phyloP scores from a whole-genome alignment of 495 filamentous ascomycete species.

The Zalerion maritima region DNA sequence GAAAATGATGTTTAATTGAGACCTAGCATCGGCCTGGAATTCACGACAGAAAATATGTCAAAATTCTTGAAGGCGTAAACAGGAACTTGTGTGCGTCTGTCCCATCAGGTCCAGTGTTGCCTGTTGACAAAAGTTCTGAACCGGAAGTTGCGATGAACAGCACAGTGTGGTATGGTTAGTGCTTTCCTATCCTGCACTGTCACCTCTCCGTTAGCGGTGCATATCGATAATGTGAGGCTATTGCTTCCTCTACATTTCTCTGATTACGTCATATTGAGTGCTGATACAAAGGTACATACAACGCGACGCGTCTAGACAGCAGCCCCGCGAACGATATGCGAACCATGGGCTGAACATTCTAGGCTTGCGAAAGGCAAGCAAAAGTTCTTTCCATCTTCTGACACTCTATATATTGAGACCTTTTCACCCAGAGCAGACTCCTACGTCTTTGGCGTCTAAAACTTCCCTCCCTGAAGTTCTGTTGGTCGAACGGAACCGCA shows the following conservation, averaged over 20 bases:
- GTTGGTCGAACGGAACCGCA: constrained; percentile 1
- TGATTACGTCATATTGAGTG: no score
- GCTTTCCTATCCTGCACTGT: no score
- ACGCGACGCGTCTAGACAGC: no score
- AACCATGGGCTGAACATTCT: neutral
- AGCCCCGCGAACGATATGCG: constrained; percentile 1
- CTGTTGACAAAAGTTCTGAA: constrained; percentile 4
- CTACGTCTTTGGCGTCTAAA: constrained; percentile 1
- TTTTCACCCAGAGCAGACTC: constrained; percentile 1
- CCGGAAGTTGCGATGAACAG: constrained; percentile 4
- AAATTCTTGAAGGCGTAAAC: neutral
- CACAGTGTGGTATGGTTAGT: no score
- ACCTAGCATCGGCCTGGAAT: neutral
- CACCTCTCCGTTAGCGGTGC: no score
- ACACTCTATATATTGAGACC: constrained; percentile 2
- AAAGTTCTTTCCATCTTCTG: neutral
- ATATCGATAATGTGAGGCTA: no score
- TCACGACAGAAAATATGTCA: neutral
- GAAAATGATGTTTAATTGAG: constrained; percentile 1
- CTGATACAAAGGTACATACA: no score
- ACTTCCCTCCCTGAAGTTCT: constrained; percentile 1
- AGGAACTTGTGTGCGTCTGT: neutral
- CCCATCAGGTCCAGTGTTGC: constrained; percentile 8
- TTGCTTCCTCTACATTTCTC: no score
- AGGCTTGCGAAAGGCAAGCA: neutral